Evolutionary conservation across 192 early-diverging fungal species (phyloP), one percentile per base, ranked within the genome.

Genomic region (Backusella macrospora): DNA sequence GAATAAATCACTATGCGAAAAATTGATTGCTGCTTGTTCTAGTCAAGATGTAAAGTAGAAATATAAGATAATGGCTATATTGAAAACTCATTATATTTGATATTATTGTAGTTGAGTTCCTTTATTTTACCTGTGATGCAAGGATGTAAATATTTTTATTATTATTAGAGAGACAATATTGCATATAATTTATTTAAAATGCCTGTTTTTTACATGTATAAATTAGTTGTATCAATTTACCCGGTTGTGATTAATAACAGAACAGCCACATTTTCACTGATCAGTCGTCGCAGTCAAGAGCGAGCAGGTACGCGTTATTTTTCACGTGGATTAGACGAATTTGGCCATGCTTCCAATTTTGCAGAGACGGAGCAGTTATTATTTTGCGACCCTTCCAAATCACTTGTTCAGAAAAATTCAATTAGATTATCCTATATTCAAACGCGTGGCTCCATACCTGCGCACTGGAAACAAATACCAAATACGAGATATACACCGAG

Each of bases 331-430:
- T 89, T 97, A 9, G 96, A 99, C 76, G 87, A 85, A 59, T 70
- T 91, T 1, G 98, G 97, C 37, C 90, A 96, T 74, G 97, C 97
- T 40, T 92, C 96, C 49, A 99, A 99, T 81, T 98, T 90, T 81
- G 95, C 95, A 23, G 98, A 99, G 83, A 98, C 96, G 0, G 97
- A 99, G 76, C 96, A 98, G 85, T 85, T 98, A 59, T 82, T 97
- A 6, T 80, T 88, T 45, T 86, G 85, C 65, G 88, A 88, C 26
- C 78, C 83, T 7, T 83, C 90, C 46, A 82, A n/a, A 72, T 77
- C 70, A 64, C 77, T 71, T 45, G 13, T 48, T 8, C 74, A 87
- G 16, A 43, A 47, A 13, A 68, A 68, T 16, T 29, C 67, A 23
- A 47, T 68, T 34, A 21, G 67, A 34, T 55, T 92, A 72, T 88